Conservation (phyloP, 768 basidiomycete genomes). For the Kwoniella sp. region DNA sequence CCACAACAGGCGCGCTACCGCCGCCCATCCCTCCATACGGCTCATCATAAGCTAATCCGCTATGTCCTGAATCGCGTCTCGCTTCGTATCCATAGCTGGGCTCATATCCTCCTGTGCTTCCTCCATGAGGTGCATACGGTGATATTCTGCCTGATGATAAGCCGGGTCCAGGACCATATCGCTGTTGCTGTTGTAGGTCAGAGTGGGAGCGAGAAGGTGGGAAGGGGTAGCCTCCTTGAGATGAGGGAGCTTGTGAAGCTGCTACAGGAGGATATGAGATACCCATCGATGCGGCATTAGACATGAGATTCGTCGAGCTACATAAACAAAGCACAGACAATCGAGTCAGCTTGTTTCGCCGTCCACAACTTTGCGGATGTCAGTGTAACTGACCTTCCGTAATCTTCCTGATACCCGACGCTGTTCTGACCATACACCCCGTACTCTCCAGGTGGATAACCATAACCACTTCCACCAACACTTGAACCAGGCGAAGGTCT, state of each 20-base stretch:
- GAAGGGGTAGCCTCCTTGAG: slow-evolving; percentile 1
- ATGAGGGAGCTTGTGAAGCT: neutral
- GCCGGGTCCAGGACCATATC: neutral
- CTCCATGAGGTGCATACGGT: neutral
- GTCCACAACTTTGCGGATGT: slow-evolving; percentile 1
- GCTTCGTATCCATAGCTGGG: neutral
- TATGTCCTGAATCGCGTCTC: neutral
- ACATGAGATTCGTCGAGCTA: slow-evolving; percentile 40
- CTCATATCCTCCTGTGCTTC: neutral
- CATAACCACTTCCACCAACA: slow-evolving; percentile 10
- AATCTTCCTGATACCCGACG: slow-evolving; percentile 31
- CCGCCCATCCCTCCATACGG: neutral
- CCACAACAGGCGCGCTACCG: neutral
- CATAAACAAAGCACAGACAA: neutral
- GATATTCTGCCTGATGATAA: neutral
- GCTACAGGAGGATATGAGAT: slow-evolving; percentile 43
- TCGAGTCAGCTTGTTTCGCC: neutral
- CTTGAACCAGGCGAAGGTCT: slow-evolving; percentile 7
- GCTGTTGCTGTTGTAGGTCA: neutral
- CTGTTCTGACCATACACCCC: slow-evolving; percentile 3
- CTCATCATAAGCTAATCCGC: slow-evolving; percentile 21
- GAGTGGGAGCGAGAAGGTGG: slow-evolving; percentile 11
- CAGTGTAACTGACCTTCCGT: slow-evolving; percentile 23
- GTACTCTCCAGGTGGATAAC: slow-evolving; percentile 18
- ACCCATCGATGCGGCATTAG: slow-evolving; percentile 40